These are phyloP conservation scores for Cucurbita argyrosperma DNA, from an alignment of 306 rosid species.

Conservation along the genomic window DNA sequence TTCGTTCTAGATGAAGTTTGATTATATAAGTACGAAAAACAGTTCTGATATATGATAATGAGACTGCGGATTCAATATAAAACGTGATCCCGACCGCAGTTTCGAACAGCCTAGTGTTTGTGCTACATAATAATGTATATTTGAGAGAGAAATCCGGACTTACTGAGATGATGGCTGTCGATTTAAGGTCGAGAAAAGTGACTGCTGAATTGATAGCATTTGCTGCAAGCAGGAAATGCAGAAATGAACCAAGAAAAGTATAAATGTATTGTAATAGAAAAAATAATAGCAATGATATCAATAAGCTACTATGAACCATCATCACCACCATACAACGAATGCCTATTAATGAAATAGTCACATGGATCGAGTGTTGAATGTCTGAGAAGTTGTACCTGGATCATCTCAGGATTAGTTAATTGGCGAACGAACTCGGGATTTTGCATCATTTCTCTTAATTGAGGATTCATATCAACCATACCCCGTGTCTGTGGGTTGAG, in stretches of 20 bases:
- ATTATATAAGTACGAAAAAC: neutral
- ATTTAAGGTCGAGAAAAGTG: conserved; percentile 30
- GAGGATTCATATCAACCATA: conserved; percentile 45
- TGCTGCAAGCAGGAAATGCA: conserved; percentile 20
- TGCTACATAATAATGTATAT: neutral
- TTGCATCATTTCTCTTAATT: conserved; percentile 53
- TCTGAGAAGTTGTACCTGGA: conserved; percentile 25
- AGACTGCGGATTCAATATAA: neutral
- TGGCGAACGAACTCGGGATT: conserved; percentile 45
- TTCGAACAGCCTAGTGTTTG: neutral
- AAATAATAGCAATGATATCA: neutral
- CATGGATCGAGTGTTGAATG: neutral
- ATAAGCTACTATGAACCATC: neutral
- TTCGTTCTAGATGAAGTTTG: neutral
- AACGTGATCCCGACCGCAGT: neutral
- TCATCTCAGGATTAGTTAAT: conserved; percentile 38
- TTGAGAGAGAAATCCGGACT: conserved; percentile 8
- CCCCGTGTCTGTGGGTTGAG: conserved; percentile 35
- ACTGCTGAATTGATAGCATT: conserved; percentile 36
- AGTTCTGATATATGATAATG: neutral
- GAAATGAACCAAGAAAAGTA: neutral
- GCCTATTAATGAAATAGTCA: neutral
- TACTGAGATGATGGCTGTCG: conserved; percentile 36
- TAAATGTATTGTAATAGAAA: neutral
- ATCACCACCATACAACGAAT: neutral